Evolutionary conservation across 1,139 yeast species (phyloP), one percentile per base, ranked within the genome.

Genomic region (Kodamaea fungicola): DNA sequence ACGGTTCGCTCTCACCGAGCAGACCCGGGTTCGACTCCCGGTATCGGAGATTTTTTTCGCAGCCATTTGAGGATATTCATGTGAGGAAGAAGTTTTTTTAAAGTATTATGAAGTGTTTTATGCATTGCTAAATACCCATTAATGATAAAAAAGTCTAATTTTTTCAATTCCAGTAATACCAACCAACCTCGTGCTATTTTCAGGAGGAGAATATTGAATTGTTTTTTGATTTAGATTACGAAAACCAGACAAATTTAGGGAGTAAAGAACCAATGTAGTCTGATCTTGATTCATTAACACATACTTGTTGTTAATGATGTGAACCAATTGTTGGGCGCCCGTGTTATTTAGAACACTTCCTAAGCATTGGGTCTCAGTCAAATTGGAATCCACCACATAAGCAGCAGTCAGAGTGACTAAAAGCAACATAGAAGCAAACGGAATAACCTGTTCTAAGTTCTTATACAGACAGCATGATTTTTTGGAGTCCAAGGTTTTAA

Each of bases 11-110:
- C 76, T 77, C 83, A 77, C 83, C 81, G 83, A 74, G 82, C 82
- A 77, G 71, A 74, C 80, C 83, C 78, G 83, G 83, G 83, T 78
- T 78, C 83, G 81, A 78, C 80, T 77, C 83, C 83, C 83, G 78
- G 83, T 72, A 76, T 76, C 82, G 83, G 83, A 78, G 76, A 38
- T 41, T 44, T 39, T 46, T 33, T 33, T 33, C 28, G 35, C 27
- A 32, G 26, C 30, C 25, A 12, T 21, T n/a, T n/a, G n/a, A n/a
- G n/a, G n/a, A n/a, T n/a, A n/a, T n/a, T n/a, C n/a, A n/a, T n/a
- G n/a, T n/a, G n/a, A n/a, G n/a, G n/a, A n/a, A n/a, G n/a, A n/a
- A n/a, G n/a, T n/a, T n/a, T n/a, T n/a, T n/a, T n/a, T n/a, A n/a
- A n/a, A n/a, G n/a, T n/a, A n/a, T n/a, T n/a, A n/a, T n/a, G n/a